Evolutionary conservation across 129 eudicot species (phyloP).

Genomic region (Heracleum sosnowskyi): DNA sequence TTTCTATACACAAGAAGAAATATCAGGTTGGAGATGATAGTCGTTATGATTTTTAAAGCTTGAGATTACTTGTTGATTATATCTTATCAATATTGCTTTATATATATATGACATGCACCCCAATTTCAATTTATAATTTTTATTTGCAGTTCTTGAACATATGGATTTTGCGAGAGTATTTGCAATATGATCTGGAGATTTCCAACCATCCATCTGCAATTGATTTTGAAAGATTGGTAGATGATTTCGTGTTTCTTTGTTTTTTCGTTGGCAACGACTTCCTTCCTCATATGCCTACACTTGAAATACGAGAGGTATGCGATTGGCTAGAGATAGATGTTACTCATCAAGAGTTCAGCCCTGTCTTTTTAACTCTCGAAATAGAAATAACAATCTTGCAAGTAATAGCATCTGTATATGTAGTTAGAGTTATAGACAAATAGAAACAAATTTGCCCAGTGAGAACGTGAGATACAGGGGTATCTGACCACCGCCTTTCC

Average conservation of each 20-base stretch:
- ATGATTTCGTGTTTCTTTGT: slow-evolving; percentile 90
- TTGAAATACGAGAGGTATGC: slow-evolving; percentile 96
- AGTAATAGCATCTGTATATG: background rate
- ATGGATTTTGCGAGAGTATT: slow-evolving; percentile 90
- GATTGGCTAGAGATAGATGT: slow-evolving; percentile 4
- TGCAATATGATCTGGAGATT: slow-evolving; percentile 83
- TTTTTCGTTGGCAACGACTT: slow-evolving; percentile 98
- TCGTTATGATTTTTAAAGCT: background rate
- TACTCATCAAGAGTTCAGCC: background rate
- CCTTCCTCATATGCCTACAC: slow-evolving; percentile 98
- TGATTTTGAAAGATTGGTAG: slow-evolving; percentile 81
- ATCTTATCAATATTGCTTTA: slow-evolving; percentile 2
- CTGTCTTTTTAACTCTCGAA: background rate
- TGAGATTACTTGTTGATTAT: background rate
- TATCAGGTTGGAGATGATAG: slow-evolving; percentile 57
- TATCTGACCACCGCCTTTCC: background rate
- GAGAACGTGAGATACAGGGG: background rate
- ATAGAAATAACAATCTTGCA: background rate
- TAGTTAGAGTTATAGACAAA: background rate
- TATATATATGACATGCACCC: background rate
- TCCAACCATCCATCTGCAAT: slow-evolving; percentile 67
- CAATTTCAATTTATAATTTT: background rate
- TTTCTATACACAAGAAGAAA: slow-evolving; percentile 81
- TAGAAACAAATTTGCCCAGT: background rate
- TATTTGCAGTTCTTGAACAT: slow-evolving; percentile 79